Evolutionary conservation across 2,329 filamentous ascomycete genomes (phyloP).

Genomic region (Calonectria montana): DNA sequence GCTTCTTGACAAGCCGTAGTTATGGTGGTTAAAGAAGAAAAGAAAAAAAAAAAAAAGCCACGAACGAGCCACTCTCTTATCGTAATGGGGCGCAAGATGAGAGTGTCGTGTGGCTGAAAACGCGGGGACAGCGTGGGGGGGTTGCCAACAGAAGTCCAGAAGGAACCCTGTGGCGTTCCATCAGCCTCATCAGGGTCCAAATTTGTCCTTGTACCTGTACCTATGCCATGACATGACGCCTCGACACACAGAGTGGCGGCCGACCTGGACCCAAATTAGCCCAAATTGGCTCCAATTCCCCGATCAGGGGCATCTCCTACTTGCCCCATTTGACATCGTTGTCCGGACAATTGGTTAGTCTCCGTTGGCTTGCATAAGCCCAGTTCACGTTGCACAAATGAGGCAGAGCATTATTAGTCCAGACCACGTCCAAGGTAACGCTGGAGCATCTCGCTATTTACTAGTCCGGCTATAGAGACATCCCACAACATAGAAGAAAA

Average conservation of each 20-base stretch:
- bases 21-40: not conserved
- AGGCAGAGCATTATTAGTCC: not conserved
- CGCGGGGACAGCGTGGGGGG: slow-evolving; percentile 30
- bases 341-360: not conserved
- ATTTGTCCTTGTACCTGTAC: slow-evolving; percentile 17
- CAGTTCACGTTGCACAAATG: not conserved
- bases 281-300: slow-evolving; percentile 4
- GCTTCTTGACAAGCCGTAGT: not conserved
- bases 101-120: slow-evolving; percentile 29
- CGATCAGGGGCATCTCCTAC: not conserved
- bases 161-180: slow-evolving; percentile 20
- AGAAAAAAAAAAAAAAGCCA: not conserved
- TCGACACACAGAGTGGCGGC: not conserved
- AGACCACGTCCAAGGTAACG: slow-evolving; percentile 15
- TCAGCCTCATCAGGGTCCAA: slow-evolving; percentile 23
- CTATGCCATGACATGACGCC: not conserved
- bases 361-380: not conserved
- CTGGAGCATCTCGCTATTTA: slow-evolving; percentile 37
- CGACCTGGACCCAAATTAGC: slow-evolving; percentile 1
- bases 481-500: slow-evolving; percentile 33
- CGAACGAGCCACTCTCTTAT: slow-evolving; percentile 14
- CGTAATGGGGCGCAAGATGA: slow-evolving; percentile 28
- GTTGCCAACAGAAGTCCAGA: not conserved
- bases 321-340: not conserved
- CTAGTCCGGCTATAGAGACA: slow-evolving; percentile 37